phyloP scores from a whole-genome alignment of 2,329 filamentous ascomycete genomes.

The Pseudocercospora macadamiae region DNA sequence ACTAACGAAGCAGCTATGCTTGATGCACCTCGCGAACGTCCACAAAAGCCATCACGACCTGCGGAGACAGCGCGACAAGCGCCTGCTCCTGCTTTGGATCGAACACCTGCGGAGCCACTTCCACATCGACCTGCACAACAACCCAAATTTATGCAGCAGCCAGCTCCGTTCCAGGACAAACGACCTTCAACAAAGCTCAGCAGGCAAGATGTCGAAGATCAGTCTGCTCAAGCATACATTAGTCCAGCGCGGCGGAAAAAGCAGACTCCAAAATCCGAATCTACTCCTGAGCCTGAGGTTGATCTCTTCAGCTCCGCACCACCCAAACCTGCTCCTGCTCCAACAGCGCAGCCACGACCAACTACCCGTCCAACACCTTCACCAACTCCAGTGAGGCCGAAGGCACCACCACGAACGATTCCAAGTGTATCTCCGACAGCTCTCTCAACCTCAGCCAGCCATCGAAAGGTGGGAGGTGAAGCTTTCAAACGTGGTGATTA shows the following conservation, averaged over 20 bases:
- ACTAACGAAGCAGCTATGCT: constrained; percentile 73
- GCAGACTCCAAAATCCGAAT: constrained; percentile 50
- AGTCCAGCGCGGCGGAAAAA: constrained; percentile 83
- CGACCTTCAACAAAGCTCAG: constrained; percentile 64
- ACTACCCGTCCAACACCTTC: constrained; percentile 44
- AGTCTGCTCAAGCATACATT: constrained; percentile 80
- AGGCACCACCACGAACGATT: constrained; percentile 59
- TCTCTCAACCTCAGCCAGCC: constrained; percentile 73
- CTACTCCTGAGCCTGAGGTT: constrained; percentile 36
- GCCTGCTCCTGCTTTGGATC: constrained; percentile 23
- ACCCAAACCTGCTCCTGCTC: constrained; percentile 15
- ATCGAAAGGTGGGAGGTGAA: constrained; percentile 78
- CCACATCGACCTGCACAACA: constrained; percentile 44
- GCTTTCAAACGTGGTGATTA: constrained; percentile 96
- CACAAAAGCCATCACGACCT: constrained; percentile 44
- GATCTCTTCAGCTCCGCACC: constrained; percentile 40
- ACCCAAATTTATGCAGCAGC: constrained; percentile 44
- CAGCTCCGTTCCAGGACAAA: constrained; percentile 41
- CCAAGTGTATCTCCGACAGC: constrained; percentile 70
- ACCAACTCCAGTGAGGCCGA: constrained; percentile 47
- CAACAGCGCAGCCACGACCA: constrained; percentile 11
- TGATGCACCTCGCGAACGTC: constrained; percentile 64
- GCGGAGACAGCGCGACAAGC: constrained; percentile 26
- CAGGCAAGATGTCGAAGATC: constrained; percentile 75
- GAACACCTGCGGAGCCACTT: constrained; percentile 37